Evolutionary conservation across 306 rosid genomes (phyloP).

Genomic region (Cyclanthera cordifolia): DNA sequence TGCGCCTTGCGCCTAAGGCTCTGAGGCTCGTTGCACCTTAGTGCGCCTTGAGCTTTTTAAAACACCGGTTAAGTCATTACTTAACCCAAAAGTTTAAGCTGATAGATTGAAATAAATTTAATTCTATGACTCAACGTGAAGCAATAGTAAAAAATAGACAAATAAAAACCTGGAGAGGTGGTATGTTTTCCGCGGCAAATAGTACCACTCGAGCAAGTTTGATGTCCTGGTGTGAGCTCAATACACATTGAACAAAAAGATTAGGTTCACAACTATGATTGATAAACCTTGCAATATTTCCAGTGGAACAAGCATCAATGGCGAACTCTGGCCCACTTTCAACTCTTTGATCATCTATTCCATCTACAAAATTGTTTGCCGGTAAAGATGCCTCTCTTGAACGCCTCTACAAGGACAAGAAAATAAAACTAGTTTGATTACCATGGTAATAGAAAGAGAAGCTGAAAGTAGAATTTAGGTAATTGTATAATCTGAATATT

Average conservation of each 20-base stretch:
- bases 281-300: constrained; percentile 79
- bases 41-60: too few species aligned
- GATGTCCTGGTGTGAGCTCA: constrained; percentile 73
- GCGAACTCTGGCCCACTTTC: constrained; percentile 73
- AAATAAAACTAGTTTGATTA: background rate
- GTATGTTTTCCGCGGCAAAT: constrained; percentile 94
- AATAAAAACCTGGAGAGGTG: constrained; percentile 68
- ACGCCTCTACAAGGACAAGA: constrained; percentile 43
- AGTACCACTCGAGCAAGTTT: constrained; percentile 74
- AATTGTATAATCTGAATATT: background rate
- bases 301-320: constrained; percentile 76
- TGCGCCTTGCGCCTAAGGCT: too few species aligned
- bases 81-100: too few species aligned
- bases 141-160: background rate
- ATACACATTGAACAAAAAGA: constrained; percentile 87
- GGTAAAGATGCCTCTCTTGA: constrained; percentile 34
- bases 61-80: too few species aligned
- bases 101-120: too few species aligned
- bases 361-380: constrained; percentile 29
- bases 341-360: constrained; percentile 39
- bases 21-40: too few species aligned
- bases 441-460: background rate
- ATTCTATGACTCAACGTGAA: too few species aligned
- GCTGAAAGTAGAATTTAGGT: background rate
- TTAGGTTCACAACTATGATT: constrained; percentile 96